Base-by-base conservation (phyloP, 257 asterid species). In the Nemophila menziesii region DNA sequence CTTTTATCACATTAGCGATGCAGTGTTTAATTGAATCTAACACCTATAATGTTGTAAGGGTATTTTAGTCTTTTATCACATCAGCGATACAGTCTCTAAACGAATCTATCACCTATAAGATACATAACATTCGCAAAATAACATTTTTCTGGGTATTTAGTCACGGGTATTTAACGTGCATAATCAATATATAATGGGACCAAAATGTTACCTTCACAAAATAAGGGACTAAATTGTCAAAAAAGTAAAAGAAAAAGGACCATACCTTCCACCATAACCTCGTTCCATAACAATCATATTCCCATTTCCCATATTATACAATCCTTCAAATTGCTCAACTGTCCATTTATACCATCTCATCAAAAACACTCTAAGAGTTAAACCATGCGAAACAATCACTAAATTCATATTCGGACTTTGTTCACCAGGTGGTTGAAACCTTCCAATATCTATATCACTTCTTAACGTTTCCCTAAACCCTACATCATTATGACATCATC, bases 311-410 rank as follows among this genome's bases (percentile, higher is more conserved):
- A 79, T 52, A 46, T 82, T 82, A 27, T 71, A 67, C 5, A 82
- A 82, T 29, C 87, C 80, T 56, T 82, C 92, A 49, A 82, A 82
- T 48, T 82, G 94, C 48, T 69, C 73, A 5, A 73, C 85, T 0
- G 87, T 76, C 94, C 94, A 76, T 56, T 82, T 82, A 44, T 79
- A 79, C 94, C 94, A 82, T 54, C 92, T 69, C 86, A 76, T 76
- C 69, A 76, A 38, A 67, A 76, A 76, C 45, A 76, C 80, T 14
- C 86, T 14, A 55, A 76, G 49, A 1, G 81, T 66, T 33, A 76
- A 73, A 8, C 86, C 78, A 49, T 76, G 86, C 2, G 94, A 79
- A 23, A 79, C 85, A 12, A 79, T 62, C 29, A 82, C 79, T 52
- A 82, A 20, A 60, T 82, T 82, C 92, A 79, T 76, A 47, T 79